Evolutionary conservation across 192 early-diverging fungal species (phyloP), one percentile per base, ranked within the genome.

Genomic region (Gamsiella multidivaricata): DNA sequence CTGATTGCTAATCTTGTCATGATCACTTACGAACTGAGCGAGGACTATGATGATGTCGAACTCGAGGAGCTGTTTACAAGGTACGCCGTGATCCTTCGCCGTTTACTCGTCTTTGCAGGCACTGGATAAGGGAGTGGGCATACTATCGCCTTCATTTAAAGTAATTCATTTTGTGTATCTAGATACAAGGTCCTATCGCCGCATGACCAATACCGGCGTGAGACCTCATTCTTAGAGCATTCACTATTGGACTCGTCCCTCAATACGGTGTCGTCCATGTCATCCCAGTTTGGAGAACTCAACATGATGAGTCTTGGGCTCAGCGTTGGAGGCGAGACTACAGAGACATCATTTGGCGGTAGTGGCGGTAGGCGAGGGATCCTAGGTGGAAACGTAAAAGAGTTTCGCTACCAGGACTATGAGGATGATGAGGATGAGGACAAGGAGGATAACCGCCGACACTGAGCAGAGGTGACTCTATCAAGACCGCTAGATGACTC

Each of bases 1-100:
- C 61, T 88, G 2, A 81, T 88, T 14, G 80, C 85, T 41, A 88
- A 88, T 47, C 61, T 88, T 8, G 85, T 88, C 39, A 80, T 85
- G 72, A 64, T 88, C 39, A 75, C 80, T 15, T 83, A 87, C 32
- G 69, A 85, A 39, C 71, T 84, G 2, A 79, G 79, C 14, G 56
- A 76, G 10, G 45, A 79, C 5, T 86, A 73, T 64, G 73, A 81
- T 69, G 39, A 51, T 23, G 56, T 71, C 8, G 72, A 67, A 8
- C 74, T 88, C n/a, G 87, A 88, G 36, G 81, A 88, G 70, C 34
- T 85, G 11, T 70, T 88, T 32, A 45, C 85, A 49, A 81, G 66
- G 87, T 88, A 82, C 50, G 58, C 53, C 11, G 45, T 18, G 17
- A 22, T 32, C 37, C 15, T 56, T 39, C 36, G 12, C 51, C 3